Evolutionary conservation across 768 basidiomycete genomes (phyloP).

Genomic region (Russula emetica): DNA sequence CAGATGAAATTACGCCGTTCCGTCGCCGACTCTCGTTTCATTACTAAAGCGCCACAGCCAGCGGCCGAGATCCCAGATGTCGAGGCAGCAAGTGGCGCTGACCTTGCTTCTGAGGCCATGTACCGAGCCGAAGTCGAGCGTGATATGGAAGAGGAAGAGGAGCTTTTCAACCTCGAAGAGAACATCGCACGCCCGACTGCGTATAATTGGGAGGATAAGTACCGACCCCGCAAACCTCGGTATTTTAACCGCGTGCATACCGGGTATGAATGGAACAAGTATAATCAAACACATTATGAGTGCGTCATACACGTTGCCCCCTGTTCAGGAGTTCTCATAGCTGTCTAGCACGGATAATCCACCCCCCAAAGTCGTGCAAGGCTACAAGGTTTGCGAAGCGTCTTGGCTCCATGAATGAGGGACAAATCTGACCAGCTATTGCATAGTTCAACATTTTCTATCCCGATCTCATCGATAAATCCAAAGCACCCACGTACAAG

Average conservation of each 20-base stretch:
- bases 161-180: conserved; percentile 91
- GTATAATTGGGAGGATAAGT: conserved; percentile 99
- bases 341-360: conserved; percentile 85
- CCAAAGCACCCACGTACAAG: conserved; percentile 94
- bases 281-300: conserved; percentile 99
- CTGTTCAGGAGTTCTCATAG: conserved; percentile 27
- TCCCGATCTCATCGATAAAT: conserved; percentile 97
- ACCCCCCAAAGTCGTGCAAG: conserved; percentile 98
- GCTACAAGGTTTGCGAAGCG: conserved; percentile 70
- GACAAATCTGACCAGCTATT: conserved; percentile 24
- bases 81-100: conserved; percentile 58
- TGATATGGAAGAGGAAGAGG: conserved; percentile 94
- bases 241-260: conserved; percentile 99
- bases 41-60: conserved; percentile 67
- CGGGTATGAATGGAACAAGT: conserved; percentile 99
- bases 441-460: conserved; percentile 93
- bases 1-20: conserved; percentile 76
- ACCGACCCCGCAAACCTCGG: conserved; percentile 91
- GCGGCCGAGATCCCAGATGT: conserved; percentile 53
- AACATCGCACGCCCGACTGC: conserved; percentile 75
- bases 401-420: conserved; percentile 11
- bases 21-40: conserved; percentile 83
- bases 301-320: conserved; percentile 41
- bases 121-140: conserved; percentile 89
- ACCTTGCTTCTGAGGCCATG: conserved; percentile 83